Conservation (phyloP, 495 filamentous ascomycete species). For the Neurospora sp. region DNA sequence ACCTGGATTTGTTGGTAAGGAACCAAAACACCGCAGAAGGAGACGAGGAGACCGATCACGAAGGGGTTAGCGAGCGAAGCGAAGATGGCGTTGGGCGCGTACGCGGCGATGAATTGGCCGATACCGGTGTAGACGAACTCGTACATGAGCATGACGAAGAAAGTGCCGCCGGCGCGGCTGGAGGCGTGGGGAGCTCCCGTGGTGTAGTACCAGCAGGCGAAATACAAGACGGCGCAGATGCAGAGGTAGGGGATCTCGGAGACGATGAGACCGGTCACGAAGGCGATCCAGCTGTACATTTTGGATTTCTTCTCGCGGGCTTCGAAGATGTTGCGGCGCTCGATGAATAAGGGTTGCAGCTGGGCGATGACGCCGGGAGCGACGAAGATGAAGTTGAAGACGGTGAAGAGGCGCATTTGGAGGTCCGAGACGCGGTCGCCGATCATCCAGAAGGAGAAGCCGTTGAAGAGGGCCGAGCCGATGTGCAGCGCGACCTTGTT, state of each 20-base stretch:
- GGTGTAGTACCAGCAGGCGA: constrained; percentile 50
- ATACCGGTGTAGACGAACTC: constrained; percentile 39
- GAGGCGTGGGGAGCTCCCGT: constrained; percentile 37
- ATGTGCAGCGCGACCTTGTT: constrained; percentile 40
- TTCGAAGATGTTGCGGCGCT: constrained; percentile 59
- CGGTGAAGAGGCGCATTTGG: constrained; percentile 62
- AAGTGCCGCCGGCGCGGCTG: constrained; percentile 30
- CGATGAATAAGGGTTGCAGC: constrained; percentile 62
- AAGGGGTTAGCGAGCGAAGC: constrained; percentile 43
- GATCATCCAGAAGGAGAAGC: constrained; percentile 67
- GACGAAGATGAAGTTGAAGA: constrained; percentile 56
- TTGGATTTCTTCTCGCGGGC: constrained; percentile 63
- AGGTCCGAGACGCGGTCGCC: constrained; percentile 54
- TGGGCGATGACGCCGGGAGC: constrained; percentile 39
- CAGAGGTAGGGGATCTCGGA: constrained; percentile 50
- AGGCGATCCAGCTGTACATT: constrained; percentile 62
- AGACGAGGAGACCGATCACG: constrained; percentile 39
- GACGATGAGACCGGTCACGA: constrained; percentile 40
- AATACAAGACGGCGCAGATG: constrained; percentile 48
- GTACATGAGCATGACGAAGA: constrained; percentile 39
- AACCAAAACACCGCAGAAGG: constrained; percentile 46
- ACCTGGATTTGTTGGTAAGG: constrained; percentile 40
- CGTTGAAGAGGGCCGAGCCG: constrained; percentile 50
- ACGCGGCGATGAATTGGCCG: constrained; percentile 35
- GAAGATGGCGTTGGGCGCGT: constrained; percentile 45